A percentile compares a stretch with the other conserved stretches of the same genome.
Evolutionary conservation across 805 yeast genomes (phyloP).

Genomic region (Metschnikowia cerradonensis): DNA sequence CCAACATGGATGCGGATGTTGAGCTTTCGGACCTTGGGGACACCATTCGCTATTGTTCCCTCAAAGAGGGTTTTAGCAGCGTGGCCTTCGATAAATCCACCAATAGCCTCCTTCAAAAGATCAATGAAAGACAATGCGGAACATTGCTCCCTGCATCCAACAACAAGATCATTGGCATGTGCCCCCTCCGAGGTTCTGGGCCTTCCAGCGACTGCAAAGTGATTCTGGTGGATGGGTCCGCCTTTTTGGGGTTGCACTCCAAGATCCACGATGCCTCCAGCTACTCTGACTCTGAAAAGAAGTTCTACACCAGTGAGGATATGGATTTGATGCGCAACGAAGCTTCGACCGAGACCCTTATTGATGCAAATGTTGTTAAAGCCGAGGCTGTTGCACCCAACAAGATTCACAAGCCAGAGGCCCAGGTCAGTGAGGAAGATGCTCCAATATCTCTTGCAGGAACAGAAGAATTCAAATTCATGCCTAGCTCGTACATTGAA

Average conservation of each 20-base stretch:
- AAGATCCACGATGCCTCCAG: conserved; percentile 29
- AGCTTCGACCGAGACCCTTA: conserved; percentile 12
- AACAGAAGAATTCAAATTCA: conserved; percentile 6
- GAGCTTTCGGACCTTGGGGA: conserved; percentile 14
- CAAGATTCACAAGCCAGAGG: not conserved
- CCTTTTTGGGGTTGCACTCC: conserved; percentile 56
- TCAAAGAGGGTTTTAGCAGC: conserved; percentile 45
- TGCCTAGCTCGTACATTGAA: not conserved
- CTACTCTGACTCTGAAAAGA: conserved; percentile 11
- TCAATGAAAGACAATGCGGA: conserved; percentile 52
- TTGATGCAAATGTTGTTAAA: conserved; percentile 3
- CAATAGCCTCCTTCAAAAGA: conserved; percentile 27
- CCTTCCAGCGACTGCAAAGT: conserved; percentile 32
- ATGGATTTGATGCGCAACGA: conserved; percentile 8
- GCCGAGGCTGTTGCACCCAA: not conserved
- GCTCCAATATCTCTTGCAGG: not conserved
- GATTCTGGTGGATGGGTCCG: conserved; percentile 50
- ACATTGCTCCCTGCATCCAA: conserved; percentile 60
- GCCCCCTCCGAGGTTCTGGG: conserved; percentile 24
- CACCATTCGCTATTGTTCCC: conserved; percentile 31
- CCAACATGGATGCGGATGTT: conserved; percentile 13
- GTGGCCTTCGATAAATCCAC: conserved; percentile 32
- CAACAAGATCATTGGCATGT: conserved; percentile 44
- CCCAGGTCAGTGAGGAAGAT: not conserved
- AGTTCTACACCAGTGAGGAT: conserved; percentile 27